Conservation (phyloP, 2,329 filamentous ascomycete species). For the Trichoderma aggressivum region DNA sequence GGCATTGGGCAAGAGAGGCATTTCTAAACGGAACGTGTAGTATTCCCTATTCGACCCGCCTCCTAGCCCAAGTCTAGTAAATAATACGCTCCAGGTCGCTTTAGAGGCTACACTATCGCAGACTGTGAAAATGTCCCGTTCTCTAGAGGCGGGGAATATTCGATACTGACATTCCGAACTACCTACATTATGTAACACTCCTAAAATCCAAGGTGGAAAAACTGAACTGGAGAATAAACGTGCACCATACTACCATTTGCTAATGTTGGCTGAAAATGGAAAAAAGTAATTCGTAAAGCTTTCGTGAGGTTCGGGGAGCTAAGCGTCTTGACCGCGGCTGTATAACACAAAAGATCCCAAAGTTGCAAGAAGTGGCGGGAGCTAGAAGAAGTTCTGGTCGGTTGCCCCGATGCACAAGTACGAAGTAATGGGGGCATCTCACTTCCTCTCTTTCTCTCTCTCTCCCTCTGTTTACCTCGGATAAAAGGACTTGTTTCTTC, state of each 20-base stretch:
- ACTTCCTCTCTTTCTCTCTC: not conserved
- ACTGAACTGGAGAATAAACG: not conserved
- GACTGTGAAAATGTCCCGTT: not conserved
- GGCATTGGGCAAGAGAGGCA: not conserved
- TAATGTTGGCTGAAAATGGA: not conserved
- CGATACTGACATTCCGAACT: not conserved
- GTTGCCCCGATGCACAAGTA: not conserved
- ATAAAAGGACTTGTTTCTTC: not conserved
- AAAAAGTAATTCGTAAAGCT: not conserved
- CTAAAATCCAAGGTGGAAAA: not conserved
- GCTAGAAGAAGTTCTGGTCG: not conserved
- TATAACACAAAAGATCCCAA: not conserved
- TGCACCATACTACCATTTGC: not conserved
- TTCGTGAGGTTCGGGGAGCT: not conserved
- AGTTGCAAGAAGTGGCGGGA: not conserved
- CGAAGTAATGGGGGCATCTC: not conserved
- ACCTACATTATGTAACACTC: too few species aligned
- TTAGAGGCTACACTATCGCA: not conserved
- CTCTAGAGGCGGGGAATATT: not conserved
- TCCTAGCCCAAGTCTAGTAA: not conserved
- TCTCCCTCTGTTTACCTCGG: not conserved
- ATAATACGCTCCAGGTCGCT: not conserved
- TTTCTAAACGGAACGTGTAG: not conserved
- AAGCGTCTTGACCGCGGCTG: not conserved
- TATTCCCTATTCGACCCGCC: not conserved